Evolutionary conservation across 129 eudicot genomes (phyloP), one percentile per base, ranked within the genome.

Genomic region (Dittrichia graveolens): DNA sequence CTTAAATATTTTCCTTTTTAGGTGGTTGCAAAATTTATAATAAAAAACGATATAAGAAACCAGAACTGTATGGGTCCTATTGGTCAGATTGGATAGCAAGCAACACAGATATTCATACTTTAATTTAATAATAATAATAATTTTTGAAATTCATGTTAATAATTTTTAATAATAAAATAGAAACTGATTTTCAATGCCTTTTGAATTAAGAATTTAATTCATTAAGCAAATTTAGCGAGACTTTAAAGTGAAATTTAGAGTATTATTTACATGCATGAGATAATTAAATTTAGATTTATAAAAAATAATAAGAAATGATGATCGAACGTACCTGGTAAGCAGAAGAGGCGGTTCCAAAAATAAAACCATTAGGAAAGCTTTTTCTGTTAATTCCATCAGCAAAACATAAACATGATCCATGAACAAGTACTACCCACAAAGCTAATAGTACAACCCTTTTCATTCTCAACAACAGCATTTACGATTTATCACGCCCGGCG

Each of bases 301-400:
- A 56, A 7, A 73, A 73, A 9, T 0, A 13, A 58, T 5, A 6
- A 19, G 5, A 10, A 40, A 10, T 2, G 46, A 55, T 0, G 0
- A 52, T n/a, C n/a, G n/a, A n/a, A n/a, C n/a, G n/a, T n/a, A 91
- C 97, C 95, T 91, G 97, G 69, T 85, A 91, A 34, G 97, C 97
- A 59, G 97, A 82, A 49, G 97, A 82, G 13, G 95, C 95, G 54
- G 97, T 91, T 55, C 97, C 97, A 72, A 91, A 91, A 42, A 86
- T 77, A 80, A 91, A 91, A 61, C 86, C 95, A 65, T 66, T 18
- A 0, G 97, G 97, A 71, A 91, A 91, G 78, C 85, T 88, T 71
- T 67, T 73, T 80, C 95, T 82, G 65, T 67, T 88, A 11, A 83
- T 83, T 34, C 52, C 80, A 42, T 41, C 80, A 60, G 63, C 79